Evolutionary conservation across 2,329 filamentous ascomycete genomes (phyloP), one percentile per base, ranked within the genome.

Genomic region (Ceratocystis diversiconidia): DNA sequence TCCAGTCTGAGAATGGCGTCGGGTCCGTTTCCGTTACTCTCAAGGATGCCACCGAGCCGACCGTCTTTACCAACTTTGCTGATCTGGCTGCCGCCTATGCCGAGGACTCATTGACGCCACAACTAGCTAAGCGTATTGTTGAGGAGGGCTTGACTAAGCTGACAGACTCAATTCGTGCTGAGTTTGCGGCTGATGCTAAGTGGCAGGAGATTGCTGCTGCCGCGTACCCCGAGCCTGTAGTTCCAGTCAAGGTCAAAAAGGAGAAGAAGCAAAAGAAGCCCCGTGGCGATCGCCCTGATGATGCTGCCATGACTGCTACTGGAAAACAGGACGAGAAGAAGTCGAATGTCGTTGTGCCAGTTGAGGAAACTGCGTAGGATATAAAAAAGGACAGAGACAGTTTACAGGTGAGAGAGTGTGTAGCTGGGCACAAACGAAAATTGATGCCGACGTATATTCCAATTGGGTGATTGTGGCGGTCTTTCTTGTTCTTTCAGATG

Each of bases 81-180:
- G 78, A 88, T 71, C 80, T 97, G 73, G 85, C 90, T 69, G 83
- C 86, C 17, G 92, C 96, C 75, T 97, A 95, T 77, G 74, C 75
- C 66, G 85, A 83, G 63, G 92, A 97, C 72, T 80, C 74, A 72
- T 82, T 96, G 68, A 90, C 88, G 1, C 94, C 94, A 0, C 92
- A 96, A 78, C 77, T 88, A 12, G 79, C 97, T 63, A 97, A 99
- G 79, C 82, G 86, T n/a, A 90, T 89, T 10, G 85, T 95, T 5
- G 82, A 88, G 4, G 81, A 84, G 63, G 89, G 85, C 8, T 81
- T 99, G 22, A 85, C 84, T 70, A 79, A 82, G 48, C 81, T 97
- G 12, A 80, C 96, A 66, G 84, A 81, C 1, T 90, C 92, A 1
- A 92, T 99, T 67, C 85, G 87, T 69, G 81, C 79, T 2, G 86